Percentiles rank a stretch among this genome's conserved stretches.
These are phyloP conservation scores for Akanthomyces uredinophilus DNA, from an alignment of 2,329 filamentous ascomycete genomes.

Conservation along the genomic window DNA sequence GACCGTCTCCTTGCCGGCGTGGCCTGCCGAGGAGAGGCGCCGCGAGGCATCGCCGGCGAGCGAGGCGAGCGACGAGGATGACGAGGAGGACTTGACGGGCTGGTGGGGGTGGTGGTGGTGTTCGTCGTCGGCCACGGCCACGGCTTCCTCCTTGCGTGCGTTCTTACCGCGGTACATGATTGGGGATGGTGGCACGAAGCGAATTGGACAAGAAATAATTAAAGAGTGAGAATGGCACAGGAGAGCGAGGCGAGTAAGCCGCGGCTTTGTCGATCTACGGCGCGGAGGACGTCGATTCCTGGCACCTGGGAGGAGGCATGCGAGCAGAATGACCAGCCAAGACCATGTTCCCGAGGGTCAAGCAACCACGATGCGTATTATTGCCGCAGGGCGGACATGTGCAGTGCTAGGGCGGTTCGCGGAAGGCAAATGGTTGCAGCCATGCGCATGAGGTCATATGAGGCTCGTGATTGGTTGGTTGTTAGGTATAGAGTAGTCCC, in stretches of 20 bases:
- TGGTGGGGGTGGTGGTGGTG: not conserved
- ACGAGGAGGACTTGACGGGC: not conserved
- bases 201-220: not conserved
- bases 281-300: not conserved
- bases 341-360: not conserved
- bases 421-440: not conserved
- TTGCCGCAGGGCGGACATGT: not conserved
- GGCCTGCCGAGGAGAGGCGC: not conserved
- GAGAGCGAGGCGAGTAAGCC: not conserved
- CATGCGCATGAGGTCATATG: not conserved
- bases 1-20: not conserved
- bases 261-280: not conserved
- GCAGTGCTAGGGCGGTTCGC: not conserved
- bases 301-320: not conserved
- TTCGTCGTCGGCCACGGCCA: not conserved
- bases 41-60: not conserved
- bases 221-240: not conserved
- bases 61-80: not conserved
- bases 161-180: constrained; percentile 4
- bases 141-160: not conserved
- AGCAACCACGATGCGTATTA: not conserved
- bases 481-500: not conserved
- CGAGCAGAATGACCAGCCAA: not conserved
- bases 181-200: not conserved
- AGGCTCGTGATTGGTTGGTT: not conserved